Conservation (phyloP, 441 rosid species). For the Gossypium gossypioides region DNA sequence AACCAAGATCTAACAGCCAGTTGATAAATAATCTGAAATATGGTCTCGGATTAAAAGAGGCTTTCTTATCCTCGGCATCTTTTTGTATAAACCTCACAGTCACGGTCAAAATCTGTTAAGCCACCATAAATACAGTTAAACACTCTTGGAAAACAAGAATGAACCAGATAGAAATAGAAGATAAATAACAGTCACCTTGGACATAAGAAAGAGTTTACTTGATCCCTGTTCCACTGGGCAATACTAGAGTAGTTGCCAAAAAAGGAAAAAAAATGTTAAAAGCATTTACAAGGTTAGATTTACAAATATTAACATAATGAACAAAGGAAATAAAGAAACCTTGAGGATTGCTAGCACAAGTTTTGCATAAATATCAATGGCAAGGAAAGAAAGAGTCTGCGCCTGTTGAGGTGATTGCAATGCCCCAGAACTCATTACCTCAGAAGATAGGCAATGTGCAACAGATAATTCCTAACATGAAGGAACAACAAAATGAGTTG, state of each 20-base stretch:
- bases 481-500: conserved; percentile 9
- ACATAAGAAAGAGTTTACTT: conserved; percentile 50
- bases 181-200: conserved; percentile 45
- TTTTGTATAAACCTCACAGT: conserved; percentile 73
- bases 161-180: neutral
- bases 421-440: conserved; percentile 48
- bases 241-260: conserved; percentile 18
- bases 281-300: conserved; percentile 8
- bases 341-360: conserved; percentile 68
- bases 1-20: conserved; percentile 72
- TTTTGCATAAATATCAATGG: conserved; percentile 79
- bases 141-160: neutral
- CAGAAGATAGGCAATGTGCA: conserved; percentile 75
- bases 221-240: conserved; percentile 73
- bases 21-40: conserved; percentile 88
- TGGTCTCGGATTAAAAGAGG: conserved; percentile 79
- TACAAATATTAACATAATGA: conserved; percentile 1
- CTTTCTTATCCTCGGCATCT: conserved; percentile 80
- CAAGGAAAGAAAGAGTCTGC: conserved; percentile 71
- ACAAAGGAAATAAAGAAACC: conserved; percentile 30
- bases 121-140: conserved; percentile 13
- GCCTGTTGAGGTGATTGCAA: conserved; percentile 61
- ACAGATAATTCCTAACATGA: conserved; percentile 71
- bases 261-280: neutral
- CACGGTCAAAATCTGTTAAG: conserved; percentile 59